Conservation (phyloP, 2,329 filamentous ascomycete genomes). For the Cladosporium cucumerinum region DNA sequence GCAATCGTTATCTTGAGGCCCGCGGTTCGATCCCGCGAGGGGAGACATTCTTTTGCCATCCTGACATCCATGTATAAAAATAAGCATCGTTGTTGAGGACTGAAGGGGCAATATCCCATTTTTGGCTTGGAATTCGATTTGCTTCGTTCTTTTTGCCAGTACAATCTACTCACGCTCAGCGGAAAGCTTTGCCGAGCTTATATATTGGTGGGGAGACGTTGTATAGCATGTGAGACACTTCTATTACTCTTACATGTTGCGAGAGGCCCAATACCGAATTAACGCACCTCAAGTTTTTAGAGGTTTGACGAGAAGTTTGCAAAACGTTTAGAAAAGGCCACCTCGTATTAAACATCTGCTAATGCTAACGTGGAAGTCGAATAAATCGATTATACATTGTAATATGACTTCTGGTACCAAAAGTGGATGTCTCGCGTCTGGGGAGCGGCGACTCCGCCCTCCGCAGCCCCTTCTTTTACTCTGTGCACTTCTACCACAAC, state of each 20-base stretch:
- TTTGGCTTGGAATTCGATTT: neutral
- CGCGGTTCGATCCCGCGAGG: slow-evolving; percentile 9
- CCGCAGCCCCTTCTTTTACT: too few species aligned
- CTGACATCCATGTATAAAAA: neutral
- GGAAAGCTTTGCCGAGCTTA: neutral
- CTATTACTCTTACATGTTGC: neutral
- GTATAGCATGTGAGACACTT: neutral
- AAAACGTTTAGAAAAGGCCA: too few species aligned
- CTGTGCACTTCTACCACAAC: neutral
- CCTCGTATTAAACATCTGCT: too few species aligned
- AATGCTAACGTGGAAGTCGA: too few species aligned
- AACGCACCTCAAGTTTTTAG: too few species aligned
- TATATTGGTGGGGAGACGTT: neutral
- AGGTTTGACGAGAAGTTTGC: too few species aligned
- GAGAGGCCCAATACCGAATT: neutral
- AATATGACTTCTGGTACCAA: too few species aligned
- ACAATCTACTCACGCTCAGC: neutral
- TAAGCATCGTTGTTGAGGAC: neutral
- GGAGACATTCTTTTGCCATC: neutral
- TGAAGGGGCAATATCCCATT: neutral
- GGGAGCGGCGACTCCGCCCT: too few species aligned
- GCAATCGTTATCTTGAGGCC: slow-evolving; percentile 7
- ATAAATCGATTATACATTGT: too few species aligned
- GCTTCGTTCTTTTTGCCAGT: neutral
- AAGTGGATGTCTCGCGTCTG: too few species aligned